Evolutionary conservation across 2,329 filamentous ascomycete genomes (phyloP).

Genomic region (Talaromyces sp.): DNA sequence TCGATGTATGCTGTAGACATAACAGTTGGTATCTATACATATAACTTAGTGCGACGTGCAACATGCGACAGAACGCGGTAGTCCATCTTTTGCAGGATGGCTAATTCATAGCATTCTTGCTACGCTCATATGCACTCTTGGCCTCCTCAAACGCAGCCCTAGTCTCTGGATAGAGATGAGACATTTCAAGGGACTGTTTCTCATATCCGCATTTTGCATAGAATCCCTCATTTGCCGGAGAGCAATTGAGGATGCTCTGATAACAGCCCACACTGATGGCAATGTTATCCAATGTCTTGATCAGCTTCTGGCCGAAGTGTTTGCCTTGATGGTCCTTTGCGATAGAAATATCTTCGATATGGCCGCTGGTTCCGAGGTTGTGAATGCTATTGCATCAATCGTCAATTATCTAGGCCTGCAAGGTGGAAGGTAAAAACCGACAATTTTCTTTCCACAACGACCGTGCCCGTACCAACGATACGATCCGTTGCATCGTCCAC

Average conservation of each 20-base stretch:
- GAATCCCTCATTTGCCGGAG: slow-evolving; percentile 8
- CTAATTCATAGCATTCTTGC: background rate
- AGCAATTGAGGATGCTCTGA: slow-evolving; percentile 17
- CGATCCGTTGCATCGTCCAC: slow-evolving; percentile 11
- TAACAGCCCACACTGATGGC: slow-evolving; percentile 16
- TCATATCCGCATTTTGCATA: slow-evolving; percentile 17
- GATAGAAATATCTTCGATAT: slow-evolving; percentile 18
- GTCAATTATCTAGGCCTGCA: background rate
- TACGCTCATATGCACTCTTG: background rate
- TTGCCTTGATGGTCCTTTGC: slow-evolving; percentile 17
- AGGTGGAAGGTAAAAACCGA: background rate
- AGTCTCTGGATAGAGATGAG: slow-evolving; percentile 11
- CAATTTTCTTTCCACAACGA: slow-evolving; percentile 18
- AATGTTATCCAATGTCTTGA: slow-evolving; percentile 15
- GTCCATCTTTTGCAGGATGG: background rate
- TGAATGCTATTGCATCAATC: slow-evolving; percentile 5
- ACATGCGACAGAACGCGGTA: no score
- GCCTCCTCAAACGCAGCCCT: slow-evolving; percentile 9
- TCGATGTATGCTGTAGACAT: no score
- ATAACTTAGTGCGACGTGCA: no score
- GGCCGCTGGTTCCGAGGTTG: slow-evolving; percentile 13
- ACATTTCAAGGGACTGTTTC: slow-evolving; percentile 11
- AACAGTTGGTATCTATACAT: no score
- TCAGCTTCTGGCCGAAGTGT: slow-evolving; percentile 15
- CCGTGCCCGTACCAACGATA: slow-evolving; percentile 14